Evolutionary conservation across 2,329 filamentous ascomycete genomes (phyloP).

Genomic region (Fusarium ambrosium): DNA sequence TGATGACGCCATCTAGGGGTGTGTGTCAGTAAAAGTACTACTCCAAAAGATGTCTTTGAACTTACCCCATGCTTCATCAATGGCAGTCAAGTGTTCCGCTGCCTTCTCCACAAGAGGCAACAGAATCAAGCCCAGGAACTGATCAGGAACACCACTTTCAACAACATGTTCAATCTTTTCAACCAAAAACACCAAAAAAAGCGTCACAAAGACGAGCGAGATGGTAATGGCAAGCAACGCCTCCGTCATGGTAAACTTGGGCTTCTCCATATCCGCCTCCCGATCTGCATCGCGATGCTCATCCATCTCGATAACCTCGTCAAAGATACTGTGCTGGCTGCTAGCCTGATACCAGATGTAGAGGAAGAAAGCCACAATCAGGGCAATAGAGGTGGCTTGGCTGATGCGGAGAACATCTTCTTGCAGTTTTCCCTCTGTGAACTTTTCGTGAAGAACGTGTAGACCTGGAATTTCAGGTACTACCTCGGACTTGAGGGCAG

Average conservation of each 20-base stretch:
- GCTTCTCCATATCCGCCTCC: slow-evolving; percentile 67
- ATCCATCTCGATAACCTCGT: slow-evolving; percentile 64
- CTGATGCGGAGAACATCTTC: slow-evolving; percentile 69
- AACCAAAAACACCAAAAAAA: slow-evolving; percentile 78
- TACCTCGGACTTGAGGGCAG: slow-evolving; percentile 50
- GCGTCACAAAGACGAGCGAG: slow-evolving; percentile 70
- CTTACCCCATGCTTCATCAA: slow-evolving; percentile 75
- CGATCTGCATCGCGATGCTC: slow-evolving; percentile 70
- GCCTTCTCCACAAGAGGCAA: slow-evolving; percentile 78
- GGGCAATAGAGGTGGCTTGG: slow-evolving; percentile 71
- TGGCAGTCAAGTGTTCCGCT: slow-evolving; percentile 77
- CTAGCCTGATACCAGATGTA: slow-evolving; percentile 74
- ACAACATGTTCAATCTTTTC: slow-evolving; percentile 70
- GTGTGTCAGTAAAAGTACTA: slow-evolving; percentile 7
- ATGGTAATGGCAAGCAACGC: slow-evolving; percentile 70
- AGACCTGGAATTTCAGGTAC: slow-evolving; percentile 41
- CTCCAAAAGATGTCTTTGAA: rapidly evolving
- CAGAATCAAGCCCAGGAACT: slow-evolving; percentile 68
- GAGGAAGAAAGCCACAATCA: slow-evolving; percentile 70
- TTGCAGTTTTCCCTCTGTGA: slow-evolving; percentile 55
- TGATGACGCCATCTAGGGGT: slow-evolving; percentile 69
- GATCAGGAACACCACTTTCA: slow-evolving; percentile 49
- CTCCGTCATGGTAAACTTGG: slow-evolving; percentile 76
- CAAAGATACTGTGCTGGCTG: slow-evolving; percentile 74
- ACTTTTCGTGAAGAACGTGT: slow-evolving; percentile 41